These are phyloP conservation scores for Lagenaria siceraria DNA, from an alignment of 306 rosid species.

Conservation along the genomic window DNA sequence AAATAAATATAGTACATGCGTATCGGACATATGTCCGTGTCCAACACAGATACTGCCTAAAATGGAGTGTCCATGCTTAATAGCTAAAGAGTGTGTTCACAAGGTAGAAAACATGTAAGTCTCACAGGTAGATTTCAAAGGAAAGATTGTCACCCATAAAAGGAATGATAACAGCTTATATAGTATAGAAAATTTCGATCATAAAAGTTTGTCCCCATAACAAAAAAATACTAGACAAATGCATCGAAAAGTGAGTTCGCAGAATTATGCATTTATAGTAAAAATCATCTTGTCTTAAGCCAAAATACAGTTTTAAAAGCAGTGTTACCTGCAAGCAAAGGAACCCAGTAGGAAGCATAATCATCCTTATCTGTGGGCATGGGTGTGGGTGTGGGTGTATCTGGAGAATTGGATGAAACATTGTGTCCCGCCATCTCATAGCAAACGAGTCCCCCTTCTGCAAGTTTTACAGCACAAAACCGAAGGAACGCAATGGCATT, in stretches of 20 bases:
- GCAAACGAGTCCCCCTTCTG: conserved; percentile 92
- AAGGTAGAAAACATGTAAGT: background rate
- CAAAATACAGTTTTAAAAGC: conserved; percentile 11
- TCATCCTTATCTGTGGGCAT: conserved; percentile 56
- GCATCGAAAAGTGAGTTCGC: background rate
- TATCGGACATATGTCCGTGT: too few relatives aligned
- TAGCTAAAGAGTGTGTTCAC: too few relatives aligned
- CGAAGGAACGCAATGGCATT: conserved; percentile 99
- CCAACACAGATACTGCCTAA: too few relatives aligned
- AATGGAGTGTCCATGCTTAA: too few relatives aligned
- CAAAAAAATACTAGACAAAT: background rate
- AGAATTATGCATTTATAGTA: background rate
- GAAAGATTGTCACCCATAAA: background rate
- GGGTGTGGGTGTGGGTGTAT: conserved; percentile 21
- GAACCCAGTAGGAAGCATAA: conserved; percentile 78
- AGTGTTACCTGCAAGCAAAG: conserved; percentile 72
- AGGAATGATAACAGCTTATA: background rate
- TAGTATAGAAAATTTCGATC: background rate
- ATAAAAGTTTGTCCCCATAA: background rate
- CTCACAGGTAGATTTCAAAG: background rate
- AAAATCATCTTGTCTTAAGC: background rate
- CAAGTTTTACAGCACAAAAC: conserved; percentile 94
- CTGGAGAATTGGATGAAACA: conserved; percentile 31
- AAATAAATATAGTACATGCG: too few relatives aligned
- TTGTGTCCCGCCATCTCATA: conserved; percentile 40